Percentiles rank a stretch among this genome's conserved stretches.
Conservation (phyloP, 805 yeast genomes). For the Teunomyces stri region DNA sequence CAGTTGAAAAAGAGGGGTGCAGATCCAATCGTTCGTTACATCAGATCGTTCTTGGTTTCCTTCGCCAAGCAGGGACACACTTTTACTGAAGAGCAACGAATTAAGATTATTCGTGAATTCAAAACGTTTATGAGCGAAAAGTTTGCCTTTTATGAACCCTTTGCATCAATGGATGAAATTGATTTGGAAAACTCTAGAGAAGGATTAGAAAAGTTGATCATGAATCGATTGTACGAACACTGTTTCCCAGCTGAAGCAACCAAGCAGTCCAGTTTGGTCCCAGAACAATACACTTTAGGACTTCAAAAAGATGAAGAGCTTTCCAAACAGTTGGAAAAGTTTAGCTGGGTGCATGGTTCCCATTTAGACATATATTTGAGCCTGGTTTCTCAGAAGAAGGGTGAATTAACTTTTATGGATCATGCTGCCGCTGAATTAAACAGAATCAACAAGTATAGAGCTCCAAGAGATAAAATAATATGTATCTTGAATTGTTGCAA, state of each 20-base stretch:
- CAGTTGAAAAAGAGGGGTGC: slow-evolving; percentile 74
- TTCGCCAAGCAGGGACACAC: slow-evolving; percentile 55
- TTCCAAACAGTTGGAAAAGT: slow-evolving; percentile 53
- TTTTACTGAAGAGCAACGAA: slow-evolving; percentile 78
- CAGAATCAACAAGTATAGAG: slow-evolving; percentile 78
- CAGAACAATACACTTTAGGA: slow-evolving; percentile 56
- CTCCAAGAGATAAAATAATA: slow-evolving; percentile 92
- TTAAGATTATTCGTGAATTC: slow-evolving; percentile 75
- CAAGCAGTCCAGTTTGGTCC: slow-evolving; percentile 19
- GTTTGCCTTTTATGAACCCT: slow-evolving; percentile 66
- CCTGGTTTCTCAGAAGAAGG: slow-evolving; percentile 29
- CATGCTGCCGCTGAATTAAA: slow-evolving; percentile 69
- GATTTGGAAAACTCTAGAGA: slow-evolving; percentile 72
- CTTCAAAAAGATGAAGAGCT: slow-evolving; percentile 57
- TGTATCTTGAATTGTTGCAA: slow-evolving; percentile 91
- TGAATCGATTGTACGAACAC: slow-evolving; percentile 77
- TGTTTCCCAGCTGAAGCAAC: slow-evolving; percentile 79
- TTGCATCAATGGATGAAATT: slow-evolving; percentile 57
- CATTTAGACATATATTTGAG: slow-evolving; percentile 72
- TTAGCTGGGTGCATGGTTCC: slow-evolving; percentile 66
- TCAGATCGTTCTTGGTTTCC: slow-evolving; percentile 78
- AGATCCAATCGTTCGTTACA: slow-evolving; percentile 83
- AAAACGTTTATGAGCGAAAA: slow-evolving; percentile 66
- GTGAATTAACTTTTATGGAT: slow-evolving; percentile 45
- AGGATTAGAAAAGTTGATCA: slow-evolving; percentile 88